Evolutionary conservation across 2,329 filamentous ascomycete species (phyloP).

Genomic region (Paraphaeosphaeria sporulosa): DNA sequence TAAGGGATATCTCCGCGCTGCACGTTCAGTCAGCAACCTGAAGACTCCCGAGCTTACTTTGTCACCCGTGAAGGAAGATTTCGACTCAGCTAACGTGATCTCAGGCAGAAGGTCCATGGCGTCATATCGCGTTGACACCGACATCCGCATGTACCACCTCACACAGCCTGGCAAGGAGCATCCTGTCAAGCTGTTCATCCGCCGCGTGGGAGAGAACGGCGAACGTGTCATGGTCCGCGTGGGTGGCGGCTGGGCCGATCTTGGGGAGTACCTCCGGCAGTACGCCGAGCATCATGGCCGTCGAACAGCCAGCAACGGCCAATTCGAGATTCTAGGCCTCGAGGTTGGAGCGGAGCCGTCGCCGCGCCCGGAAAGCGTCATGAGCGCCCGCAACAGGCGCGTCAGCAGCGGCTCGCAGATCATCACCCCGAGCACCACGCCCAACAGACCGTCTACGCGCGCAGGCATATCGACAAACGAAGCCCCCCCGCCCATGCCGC

Average conservation of each 20-base stretch:
- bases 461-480: constrained; percentile 28
- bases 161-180: constrained; percentile 82
- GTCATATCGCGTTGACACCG: constrained; percentile 53
- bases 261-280: constrained; percentile 92
- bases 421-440: constrained; percentile 38
- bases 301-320: constrained; percentile 64
- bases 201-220: constrained; percentile 85
- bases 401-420: constrained; percentile 30
- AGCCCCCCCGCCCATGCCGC: constrained; percentile 34
- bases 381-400: constrained; percentile 36
- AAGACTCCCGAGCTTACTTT: constrained; percentile 48
- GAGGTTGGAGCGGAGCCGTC: constrained; percentile 40
- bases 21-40: constrained; percentile 41
- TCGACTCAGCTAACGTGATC: constrained; percentile 31
- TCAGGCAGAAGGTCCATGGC: constrained; percentile 41
- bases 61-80: constrained; percentile 47
- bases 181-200: constrained; percentile 93
- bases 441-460: constrained; percentile 29
- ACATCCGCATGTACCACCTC: constrained; percentile 92
- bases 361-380: constrained; percentile 39
- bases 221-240: constrained; percentile 98
- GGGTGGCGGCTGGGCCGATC: constrained; percentile 96
- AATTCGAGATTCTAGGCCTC: constrained; percentile 64
- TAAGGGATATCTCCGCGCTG: constrained; percentile 41
- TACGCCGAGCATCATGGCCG: constrained; percentile 92